phyloP scores from a whole-genome alignment of 495 filamentous ascomycete genomes.

The Xylaria longipes region DNA sequence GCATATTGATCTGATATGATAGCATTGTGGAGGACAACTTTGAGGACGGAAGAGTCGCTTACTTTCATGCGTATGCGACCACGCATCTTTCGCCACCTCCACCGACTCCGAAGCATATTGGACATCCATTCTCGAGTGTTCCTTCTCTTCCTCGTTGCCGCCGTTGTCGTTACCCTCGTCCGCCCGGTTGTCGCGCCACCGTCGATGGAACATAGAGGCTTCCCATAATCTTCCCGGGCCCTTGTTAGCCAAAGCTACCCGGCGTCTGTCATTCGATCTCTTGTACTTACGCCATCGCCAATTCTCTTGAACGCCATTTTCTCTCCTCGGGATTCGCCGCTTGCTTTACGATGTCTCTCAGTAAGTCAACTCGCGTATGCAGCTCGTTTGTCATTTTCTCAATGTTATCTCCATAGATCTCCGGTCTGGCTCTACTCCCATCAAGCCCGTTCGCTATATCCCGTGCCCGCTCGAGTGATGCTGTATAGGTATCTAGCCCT shows the following conservation, averaged over 20 bases:
- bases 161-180: background rate
- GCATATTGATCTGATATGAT: background rate
- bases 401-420: background rate
- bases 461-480: slow-evolving; percentile 4
- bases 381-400: background rate
- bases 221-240: background rate
- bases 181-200: background rate
- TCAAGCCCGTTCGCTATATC: background rate
- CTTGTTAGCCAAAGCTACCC: background rate
- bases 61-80: slow-evolving; percentile 7
- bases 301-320: slow-evolving; percentile 1
- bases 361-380: background rate
- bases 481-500: slow-evolving; percentile 1
- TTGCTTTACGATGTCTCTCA: background rate
- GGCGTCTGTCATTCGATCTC: background rate
- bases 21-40: background rate
- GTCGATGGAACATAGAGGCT: background rate
- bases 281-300: slow-evolving; percentile 14
- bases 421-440: background rate
- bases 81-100: background rate
- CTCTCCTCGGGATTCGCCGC: background rate
- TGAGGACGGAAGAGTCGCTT: background rate
- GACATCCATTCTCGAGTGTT: background rate
- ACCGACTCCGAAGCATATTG: background rate
- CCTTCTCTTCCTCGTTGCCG: background rate